A percentile compares a stretch with the other conserved stretches of the same genome.
Conservation (phyloP, 352 stramenopile genomes). For the Globisporangium barbulae region DNA sequence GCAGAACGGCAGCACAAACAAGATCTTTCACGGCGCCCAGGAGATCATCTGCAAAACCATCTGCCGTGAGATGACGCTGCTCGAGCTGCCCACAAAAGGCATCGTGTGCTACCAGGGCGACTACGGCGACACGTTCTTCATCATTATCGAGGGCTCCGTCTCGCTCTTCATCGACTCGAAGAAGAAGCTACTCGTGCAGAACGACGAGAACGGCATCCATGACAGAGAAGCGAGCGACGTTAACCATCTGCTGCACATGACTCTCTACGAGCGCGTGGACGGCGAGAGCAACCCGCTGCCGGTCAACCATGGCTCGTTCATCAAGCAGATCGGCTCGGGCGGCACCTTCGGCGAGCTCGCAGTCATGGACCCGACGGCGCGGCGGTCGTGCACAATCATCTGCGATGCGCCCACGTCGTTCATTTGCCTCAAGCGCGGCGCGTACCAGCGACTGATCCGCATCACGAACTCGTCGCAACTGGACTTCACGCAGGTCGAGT, state of each 20-base stretch:
- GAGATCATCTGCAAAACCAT: slow-evolving; percentile 89
- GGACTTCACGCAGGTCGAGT: slow-evolving; percentile 81
- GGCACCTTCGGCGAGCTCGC: slow-evolving; percentile 80
- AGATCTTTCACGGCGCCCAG: slow-evolving; percentile 79
- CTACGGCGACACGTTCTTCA: slow-evolving; percentile 80
- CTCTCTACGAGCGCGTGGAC: neutral
- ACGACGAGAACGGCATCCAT: slow-evolving; percentile 12
- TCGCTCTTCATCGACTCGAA: slow-evolving; percentile 76
- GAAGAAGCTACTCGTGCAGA: slow-evolving; percentile 24
- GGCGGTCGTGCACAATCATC: slow-evolving; percentile 70
- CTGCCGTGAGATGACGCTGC: slow-evolving; percentile 82
- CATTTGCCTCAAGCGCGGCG: slow-evolving; percentile 77
- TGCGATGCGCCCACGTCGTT: slow-evolving; percentile 75
- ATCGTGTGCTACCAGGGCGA: slow-evolving; percentile 82
- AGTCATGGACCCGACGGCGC: slow-evolving; percentile 74
- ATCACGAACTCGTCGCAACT: slow-evolving; percentile 79
- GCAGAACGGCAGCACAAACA: slow-evolving; percentile 76
- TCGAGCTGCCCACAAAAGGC: slow-evolving; percentile 53
- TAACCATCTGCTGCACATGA: neutral
- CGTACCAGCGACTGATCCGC: slow-evolving; percentile 81
- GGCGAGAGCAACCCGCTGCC: slow-evolving; percentile 23
- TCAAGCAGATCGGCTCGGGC: slow-evolving; percentile 70
- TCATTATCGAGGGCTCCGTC: slow-evolving; percentile 71
- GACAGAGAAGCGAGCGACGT: slow-evolving; percentile 14
- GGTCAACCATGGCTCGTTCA: slow-evolving; percentile 61